phyloP scores from a whole-genome alignment of 805 yeast species.

The Candida insectorum region DNA sequence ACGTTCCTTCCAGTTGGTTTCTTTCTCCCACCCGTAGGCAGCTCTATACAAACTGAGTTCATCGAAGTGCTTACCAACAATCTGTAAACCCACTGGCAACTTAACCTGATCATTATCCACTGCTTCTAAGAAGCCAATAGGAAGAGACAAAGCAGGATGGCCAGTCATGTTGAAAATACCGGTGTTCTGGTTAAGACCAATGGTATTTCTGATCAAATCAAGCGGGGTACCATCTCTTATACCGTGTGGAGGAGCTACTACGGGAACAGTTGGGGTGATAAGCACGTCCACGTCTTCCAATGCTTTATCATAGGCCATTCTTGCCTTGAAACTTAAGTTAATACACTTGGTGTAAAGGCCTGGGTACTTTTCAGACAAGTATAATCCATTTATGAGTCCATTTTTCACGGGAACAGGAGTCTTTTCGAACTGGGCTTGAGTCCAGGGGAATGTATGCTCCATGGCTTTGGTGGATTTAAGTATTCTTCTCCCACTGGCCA shows the following conservation, averaged over 20 bases:
- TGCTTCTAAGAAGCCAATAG: constrained; percentile 11
- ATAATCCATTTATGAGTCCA: constrained; percentile 11
- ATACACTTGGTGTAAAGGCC: constrained; percentile 11
- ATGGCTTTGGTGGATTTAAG: constrained; percentile 9
- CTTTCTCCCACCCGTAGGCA: constrained; percentile 13
- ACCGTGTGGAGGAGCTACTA: constrained; percentile 15
- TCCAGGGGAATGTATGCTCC: constrained; percentile 11
- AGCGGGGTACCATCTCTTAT: constrained; percentile 12
- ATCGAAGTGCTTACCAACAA: constrained; percentile 13
- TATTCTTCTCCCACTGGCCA: constrained; percentile 11
- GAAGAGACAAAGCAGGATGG: constrained; percentile 13
- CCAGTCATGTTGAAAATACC: constrained; percentile 14
- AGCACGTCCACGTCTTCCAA: constrained; percentile 12
- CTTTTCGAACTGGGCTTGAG: constrained; percentile 13
- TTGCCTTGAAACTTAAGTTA: constrained; percentile 13
- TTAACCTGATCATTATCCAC: constrained; percentile 9
- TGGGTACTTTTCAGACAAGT: constrained; percentile 11
- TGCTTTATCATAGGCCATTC: constrained; percentile 12
- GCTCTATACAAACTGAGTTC: constrained; percentile 10
- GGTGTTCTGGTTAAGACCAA: constrained; percentile 13
- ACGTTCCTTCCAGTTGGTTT: constrained; percentile 8
- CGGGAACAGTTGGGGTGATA: constrained; percentile 12
- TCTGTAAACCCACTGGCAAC: constrained; percentile 13
- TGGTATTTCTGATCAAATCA: constrained; percentile 11
- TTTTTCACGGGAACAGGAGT: constrained; percentile 12